Evolutionary conservation across 2,329 filamentous ascomycete genomes (phyloP), one percentile per base, ranked within the genome.

Genomic region (Penicillium sp.): DNA sequence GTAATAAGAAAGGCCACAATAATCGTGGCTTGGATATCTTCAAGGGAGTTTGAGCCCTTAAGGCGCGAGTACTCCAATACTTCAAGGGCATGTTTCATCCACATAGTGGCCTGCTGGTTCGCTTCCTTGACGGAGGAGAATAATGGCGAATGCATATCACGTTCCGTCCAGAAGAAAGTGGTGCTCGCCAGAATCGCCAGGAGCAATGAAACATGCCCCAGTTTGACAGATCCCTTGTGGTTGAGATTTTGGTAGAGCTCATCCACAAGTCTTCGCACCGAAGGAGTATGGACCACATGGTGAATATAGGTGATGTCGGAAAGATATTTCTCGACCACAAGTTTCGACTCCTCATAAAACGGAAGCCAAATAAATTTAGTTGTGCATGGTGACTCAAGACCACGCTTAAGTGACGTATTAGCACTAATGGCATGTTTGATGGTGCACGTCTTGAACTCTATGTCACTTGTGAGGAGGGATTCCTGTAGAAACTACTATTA

Each of bases 11-110:
- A 75, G 9, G 67, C 62, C 0, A 73, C 39, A 8, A 78, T 71
- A 3, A 77, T 68, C 13, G 71, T 67, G 0, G 70, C 70, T 59
- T 77, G 75, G 3, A 77, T 57, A 37, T 69, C 71, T 54, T 77
- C 74, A 9, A 77, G 55, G 1, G 71, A 74, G 1, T 59, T 62
- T 55, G 54, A 29, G 23, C 51, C 52, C 31, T 50, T 60, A 6
- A 44, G 57, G 21, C 69, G 65, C 9, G 73, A 66, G 49, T 71
- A 70, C 26, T 76, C 69, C 3, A 76, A 54, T 5, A 76, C 43
- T 26, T 75, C 72, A 37, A 73, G 61, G 4, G 68, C 56, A 31
- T 66, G 59, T 54, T 67, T 70, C 39, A 71, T 58, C 73, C 73
- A 77, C 9, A 58, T 42, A 1, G 60, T 47, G 1, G 69, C 62